A percentile compares a stretch with the other conserved stretches of the same genome.
Evolutionary conservation across 2,329 filamentous ascomycete genomes (phyloP).

Genomic region (Ascochyta fabae): DNA sequence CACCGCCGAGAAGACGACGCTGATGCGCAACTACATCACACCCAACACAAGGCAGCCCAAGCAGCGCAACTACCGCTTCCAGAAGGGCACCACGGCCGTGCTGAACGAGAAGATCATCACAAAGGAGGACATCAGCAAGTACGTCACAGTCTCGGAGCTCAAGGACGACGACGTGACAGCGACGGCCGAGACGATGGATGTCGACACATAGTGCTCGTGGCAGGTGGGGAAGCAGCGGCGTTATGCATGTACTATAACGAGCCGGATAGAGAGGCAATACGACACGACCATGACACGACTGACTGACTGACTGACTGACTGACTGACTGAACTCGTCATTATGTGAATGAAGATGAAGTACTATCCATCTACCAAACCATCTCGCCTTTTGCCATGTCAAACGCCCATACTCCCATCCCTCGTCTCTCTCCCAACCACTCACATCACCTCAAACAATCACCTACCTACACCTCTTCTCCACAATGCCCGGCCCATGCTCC

Average conservation of each 20-base stretch:
- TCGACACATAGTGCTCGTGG: slow-evolving; percentile 55
- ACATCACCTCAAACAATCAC: no score
- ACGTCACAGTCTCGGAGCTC: slow-evolving; percentile 88
- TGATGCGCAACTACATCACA: slow-evolving; percentile 90
- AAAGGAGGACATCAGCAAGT: slow-evolving; percentile 92
- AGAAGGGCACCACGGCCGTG: slow-evolving; percentile 89
- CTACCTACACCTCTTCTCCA: slow-evolving; percentile 95
- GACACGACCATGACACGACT: slow-evolving; percentile 2
- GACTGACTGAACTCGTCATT: no score
- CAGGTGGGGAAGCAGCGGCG: not conserved
- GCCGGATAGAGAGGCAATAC: slow-evolving; percentile 11
- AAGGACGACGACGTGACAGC: slow-evolving; percentile 68
- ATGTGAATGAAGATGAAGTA: no score
- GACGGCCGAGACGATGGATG: slow-evolving; percentile 69
- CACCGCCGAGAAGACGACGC: slow-evolving; percentile 89
- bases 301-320: not conserved
- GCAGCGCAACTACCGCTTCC: slow-evolving; percentile 91
- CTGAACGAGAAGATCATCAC: slow-evolving; percentile 96
- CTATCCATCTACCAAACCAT: no score
- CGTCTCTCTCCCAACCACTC: no score
- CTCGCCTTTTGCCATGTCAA: no score
- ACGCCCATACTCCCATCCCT: no score
- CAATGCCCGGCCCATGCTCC: slow-evolving; percentile 86
- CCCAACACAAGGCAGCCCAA: slow-evolving; percentile 92
- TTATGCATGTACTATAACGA: slow-evolving; percentile 6